A percentile compares a stretch with the other conserved stretches of the same genome.
Evolutionary conservation across 2,329 filamentous ascomycete species (phyloP).

Genomic region (Fusarium citri): DNA sequence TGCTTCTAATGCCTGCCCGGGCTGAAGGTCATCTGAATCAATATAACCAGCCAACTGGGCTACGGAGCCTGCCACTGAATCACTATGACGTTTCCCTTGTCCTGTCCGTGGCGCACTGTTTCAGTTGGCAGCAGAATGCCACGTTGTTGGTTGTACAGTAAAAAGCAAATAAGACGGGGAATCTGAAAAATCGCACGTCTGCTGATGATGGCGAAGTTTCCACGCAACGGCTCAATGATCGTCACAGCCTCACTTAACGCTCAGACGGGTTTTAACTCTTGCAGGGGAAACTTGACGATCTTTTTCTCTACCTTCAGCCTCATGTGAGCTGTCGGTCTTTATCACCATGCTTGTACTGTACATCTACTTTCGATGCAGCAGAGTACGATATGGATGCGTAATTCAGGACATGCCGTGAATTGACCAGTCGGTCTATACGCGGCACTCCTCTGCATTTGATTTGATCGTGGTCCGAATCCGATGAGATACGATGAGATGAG

Average conservation of each 20-base stretch:
- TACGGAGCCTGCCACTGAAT: not conserved
- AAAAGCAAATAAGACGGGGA: constrained; percentile 1
- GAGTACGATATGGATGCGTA: not conserved
- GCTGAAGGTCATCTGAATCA: not conserved
- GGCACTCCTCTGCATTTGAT: not conserved
- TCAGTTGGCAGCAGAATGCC: not conserved
- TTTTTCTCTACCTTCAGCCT: constrained; percentile 4
- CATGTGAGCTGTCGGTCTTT: constrained; percentile 5
- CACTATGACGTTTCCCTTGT: not conserved
- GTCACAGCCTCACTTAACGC: constrained; percentile 4
- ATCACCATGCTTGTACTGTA: constrained; percentile 16
- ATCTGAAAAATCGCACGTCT: not conserved
- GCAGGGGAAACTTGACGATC: constrained; percentile 9
- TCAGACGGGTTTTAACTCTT: not conserved
- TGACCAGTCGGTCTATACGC: constrained; percentile 1
- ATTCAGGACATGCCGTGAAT: not conserved
- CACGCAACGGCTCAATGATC: not conserved
- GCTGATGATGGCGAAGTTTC: not conserved
- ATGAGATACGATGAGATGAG: not conserved
- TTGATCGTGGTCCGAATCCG: not conserved
- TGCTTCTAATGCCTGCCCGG: not conserved
- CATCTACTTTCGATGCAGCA: constrained; percentile 13
- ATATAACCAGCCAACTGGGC: not conserved
- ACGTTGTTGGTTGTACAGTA: not conserved
- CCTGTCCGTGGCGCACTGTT: not conserved